Evolutionary conservation across 2,329 filamentous ascomycete species (phyloP).

Genomic region (Fusarium ambrosium): DNA sequence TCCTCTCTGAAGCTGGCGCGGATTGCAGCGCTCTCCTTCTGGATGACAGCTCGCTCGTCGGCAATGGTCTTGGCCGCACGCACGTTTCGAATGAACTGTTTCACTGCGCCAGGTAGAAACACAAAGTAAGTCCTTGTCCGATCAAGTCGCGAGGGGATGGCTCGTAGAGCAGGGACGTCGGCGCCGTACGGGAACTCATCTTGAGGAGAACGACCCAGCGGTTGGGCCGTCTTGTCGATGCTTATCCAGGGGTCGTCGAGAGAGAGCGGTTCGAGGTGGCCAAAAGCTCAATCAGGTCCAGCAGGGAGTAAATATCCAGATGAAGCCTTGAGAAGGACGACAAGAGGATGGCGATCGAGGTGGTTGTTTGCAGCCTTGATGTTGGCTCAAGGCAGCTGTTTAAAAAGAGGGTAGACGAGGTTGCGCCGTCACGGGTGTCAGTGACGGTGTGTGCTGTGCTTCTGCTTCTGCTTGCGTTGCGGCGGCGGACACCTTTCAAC

Average conservation of each 20-base stretch:
- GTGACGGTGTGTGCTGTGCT: constrained; percentile 43
- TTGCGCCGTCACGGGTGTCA: constrained; percentile 45
- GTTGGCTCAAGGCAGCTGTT: constrained; percentile 44
- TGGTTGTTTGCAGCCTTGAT: constrained; percentile 24
- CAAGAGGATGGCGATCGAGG: constrained; percentile 15
- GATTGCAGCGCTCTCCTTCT: constrained; percentile 98
- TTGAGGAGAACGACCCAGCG: constrained; percentile 50
- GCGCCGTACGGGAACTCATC: constrained; percentile 58
- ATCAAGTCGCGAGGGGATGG: constrained; percentile 10
- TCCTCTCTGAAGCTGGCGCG: constrained; percentile 98
- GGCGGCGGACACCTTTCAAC: constrained; percentile 49
- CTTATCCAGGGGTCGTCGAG: constrained; percentile 44
- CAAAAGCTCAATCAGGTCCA: constrained; percentile 43
- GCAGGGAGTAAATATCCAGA: constrained; percentile 25
- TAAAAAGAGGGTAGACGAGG: constrained; percentile 29
- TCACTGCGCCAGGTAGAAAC: constrained; percentile 72
- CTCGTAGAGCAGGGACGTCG: constrained; percentile 14
- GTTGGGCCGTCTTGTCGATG: constrained; percentile 49
- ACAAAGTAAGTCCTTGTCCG: constrained; percentile 25
- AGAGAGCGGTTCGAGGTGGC: constrained; percentile 19
- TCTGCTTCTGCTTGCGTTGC: constrained; percentile 39
- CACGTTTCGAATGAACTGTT: constrained; percentile 99
- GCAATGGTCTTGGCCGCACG: constrained; percentile 98
- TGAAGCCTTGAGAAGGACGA: constrained; percentile 5
- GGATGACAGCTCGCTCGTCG: constrained; percentile 97